Conservation (phyloP, 2,329 filamentous ascomycete genomes). For the Penicillium sclerotiorum region DNA sequence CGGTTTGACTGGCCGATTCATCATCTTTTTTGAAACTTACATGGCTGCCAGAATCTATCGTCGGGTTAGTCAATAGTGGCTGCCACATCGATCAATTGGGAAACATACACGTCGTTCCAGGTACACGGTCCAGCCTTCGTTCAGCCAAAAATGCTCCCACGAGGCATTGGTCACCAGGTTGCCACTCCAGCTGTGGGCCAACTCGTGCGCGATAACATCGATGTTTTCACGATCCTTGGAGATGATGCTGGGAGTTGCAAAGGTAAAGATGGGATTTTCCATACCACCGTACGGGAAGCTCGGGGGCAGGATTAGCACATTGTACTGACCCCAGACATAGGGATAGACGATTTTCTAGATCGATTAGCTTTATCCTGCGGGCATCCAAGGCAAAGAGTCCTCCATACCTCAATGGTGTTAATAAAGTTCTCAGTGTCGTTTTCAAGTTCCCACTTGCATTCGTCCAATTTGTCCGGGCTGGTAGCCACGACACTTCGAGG, state of each 20-base stretch:
- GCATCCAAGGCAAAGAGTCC: too few relatives aligned
- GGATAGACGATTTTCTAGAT: constrained; percentile 69
- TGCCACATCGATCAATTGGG: not conserved
- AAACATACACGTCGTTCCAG: constrained; percentile 71
- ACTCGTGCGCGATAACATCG: constrained; percentile 91
- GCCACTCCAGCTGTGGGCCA: constrained; percentile 79
- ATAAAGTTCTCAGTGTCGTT: constrained; percentile 90
- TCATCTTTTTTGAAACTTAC: constrained; percentile 31
- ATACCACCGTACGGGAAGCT: constrained; percentile 84
- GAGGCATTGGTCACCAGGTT: constrained; percentile 64
- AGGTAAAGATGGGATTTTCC: constrained; percentile 93
- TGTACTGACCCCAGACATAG: constrained; percentile 94
- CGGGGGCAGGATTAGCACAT: constrained; percentile 84
- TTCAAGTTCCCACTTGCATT: constrained; percentile 88
- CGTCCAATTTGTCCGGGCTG: constrained; percentile 81
- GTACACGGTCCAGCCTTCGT: constrained; percentile 91
- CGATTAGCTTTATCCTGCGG: too few relatives aligned
- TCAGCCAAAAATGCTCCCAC: constrained; percentile 62
- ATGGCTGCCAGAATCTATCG: constrained; percentile 44
- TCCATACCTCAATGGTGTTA: constrained; percentile 74
- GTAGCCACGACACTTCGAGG: constrained; percentile 82
- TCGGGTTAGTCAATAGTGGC: constrained; percentile 15
- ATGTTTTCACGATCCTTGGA: constrained; percentile 89
- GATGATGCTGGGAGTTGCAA: constrained; percentile 92
- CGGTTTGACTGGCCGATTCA: too few relatives aligned